A percentile compares a stretch with the other conserved stretches of the same genome.
phyloP scores from a whole-genome alignment of 345 rosid genomes.

The Draba incana region DNA sequence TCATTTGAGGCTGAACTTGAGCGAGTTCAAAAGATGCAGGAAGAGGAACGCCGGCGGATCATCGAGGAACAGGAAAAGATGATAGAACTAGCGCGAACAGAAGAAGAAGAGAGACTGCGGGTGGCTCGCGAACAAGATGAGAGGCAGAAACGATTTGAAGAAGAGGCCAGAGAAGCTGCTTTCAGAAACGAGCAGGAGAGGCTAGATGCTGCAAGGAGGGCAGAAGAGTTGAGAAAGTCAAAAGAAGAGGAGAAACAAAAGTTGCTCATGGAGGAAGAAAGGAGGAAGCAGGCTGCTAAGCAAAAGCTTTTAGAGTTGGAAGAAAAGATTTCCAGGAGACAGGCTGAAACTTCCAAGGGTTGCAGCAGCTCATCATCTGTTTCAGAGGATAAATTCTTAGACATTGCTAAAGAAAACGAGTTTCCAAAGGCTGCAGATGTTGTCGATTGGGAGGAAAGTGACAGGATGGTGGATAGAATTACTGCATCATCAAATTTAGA shows the following conservation, averaged over 20 bases:
- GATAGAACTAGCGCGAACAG: conserved; percentile 76
- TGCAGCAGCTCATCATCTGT: conserved; percentile 51
- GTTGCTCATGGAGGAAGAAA: conserved; percentile 87
- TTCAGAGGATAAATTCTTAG: conserved; percentile 56
- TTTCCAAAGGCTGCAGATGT: conserved; percentile 41
- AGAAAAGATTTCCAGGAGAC: conserved; percentile 89
- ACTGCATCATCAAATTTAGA: conserved; percentile 76
- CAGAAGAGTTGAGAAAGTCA: conserved; percentile 79
- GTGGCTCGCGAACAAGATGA: conserved; percentile 85
- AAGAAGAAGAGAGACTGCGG: conserved; percentile 85
- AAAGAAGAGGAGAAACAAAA: conserved; percentile 92
- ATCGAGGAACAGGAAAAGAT: conserved; percentile 88
- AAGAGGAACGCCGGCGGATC: conserved; percentile 74
- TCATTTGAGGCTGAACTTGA: conserved; percentile 99
- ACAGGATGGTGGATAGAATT: conserved; percentile 90
- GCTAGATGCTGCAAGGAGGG: conserved; percentile 67
- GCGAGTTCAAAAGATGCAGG: conserved; percentile 96
- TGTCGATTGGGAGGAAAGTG: conserved; percentile 91
- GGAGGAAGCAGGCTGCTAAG: conserved; percentile 95
- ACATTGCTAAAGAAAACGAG: conserved; percentile 53
- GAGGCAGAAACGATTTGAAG: conserved; percentile 68
- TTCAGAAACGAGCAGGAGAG: conserved; percentile 91
- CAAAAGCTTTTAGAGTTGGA: conserved; percentile 94
- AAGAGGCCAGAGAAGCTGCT: conserved; percentile 87
- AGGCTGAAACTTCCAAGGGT: conserved; percentile 55